Percentiles rank a stretch among this genome's conserved stretches.
Conservation (phyloP, 768 basidiomycete species). For the Amanita rubescens region DNA sequence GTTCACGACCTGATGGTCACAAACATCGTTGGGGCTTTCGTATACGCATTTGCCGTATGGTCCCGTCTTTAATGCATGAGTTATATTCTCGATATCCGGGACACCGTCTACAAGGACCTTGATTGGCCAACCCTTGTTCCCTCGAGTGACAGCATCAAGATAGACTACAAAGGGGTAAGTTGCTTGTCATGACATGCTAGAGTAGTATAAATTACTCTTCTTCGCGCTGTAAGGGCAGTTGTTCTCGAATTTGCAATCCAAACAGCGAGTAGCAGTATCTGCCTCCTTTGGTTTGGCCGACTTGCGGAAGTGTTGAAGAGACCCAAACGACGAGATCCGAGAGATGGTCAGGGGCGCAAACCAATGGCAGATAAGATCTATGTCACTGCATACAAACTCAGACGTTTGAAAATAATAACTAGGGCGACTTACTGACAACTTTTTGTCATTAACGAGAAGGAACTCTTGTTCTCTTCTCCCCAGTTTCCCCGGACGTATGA, state of each 20-base stretch:
- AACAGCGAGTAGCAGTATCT: slow-evolving; percentile 60
- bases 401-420: neutral
- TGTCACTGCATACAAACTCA: slow-evolving; percentile 47
- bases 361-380: slow-evolving; percentile 79
- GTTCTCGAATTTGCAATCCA: slow-evolving; percentile 66
- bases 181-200: neutral
- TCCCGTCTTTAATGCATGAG: slow-evolving; percentile 57
- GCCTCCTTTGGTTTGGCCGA: slow-evolving; percentile 63
- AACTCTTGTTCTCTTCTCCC: slow-evolving; percentile 59
- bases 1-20: slow-evolving; percentile 89
- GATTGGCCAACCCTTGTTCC: slow-evolving; percentile 58
- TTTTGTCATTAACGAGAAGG: slow-evolving; percentile 85
- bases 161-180: slow-evolving; percentile 50
- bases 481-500: slow-evolving; percentile 84
- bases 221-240: slow-evolving; percentile 85
- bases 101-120: slow-evolving; percentile 66
- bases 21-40: slow-evolving; percentile 79
- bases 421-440: slow-evolving; percentile 69
- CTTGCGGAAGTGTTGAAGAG: slow-evolving; percentile 74
- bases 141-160: slow-evolving; percentile 59
- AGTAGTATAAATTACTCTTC: slow-evolving; percentile 43
- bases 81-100: slow-evolving; percentile 83
- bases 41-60: slow-evolving; percentile 84
- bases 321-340: slow-evolving; percentile 81
- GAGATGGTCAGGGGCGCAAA: slow-evolving; percentile 55